Evolutionary conservation across 306 rosid species (phyloP).

Genomic region (Prunus salicina): DNA sequence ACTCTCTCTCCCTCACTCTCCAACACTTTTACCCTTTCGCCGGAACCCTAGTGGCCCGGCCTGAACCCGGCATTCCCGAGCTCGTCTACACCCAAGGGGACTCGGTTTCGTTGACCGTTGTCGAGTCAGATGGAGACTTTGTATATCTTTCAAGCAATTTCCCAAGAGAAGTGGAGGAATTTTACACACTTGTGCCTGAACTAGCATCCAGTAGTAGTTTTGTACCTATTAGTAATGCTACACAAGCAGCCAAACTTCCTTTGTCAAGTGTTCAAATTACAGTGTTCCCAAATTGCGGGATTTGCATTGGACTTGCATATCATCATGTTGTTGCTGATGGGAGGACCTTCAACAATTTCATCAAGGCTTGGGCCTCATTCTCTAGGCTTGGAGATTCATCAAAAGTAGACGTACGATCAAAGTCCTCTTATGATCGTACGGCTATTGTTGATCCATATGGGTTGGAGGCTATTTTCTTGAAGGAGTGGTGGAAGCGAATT

Average conservation of each 20-base stretch:
- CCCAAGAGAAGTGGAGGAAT: conserved; percentile 21
- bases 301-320: conserved; percentile 42
- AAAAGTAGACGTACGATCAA: not conserved
- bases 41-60: conserved; percentile 19
- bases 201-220: conserved; percentile 1
- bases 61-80: conserved; percentile 27
- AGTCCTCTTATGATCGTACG: conserved; percentile 28
- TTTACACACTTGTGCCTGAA: conserved; percentile 33
- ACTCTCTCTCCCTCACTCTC: conserved; percentile 49
- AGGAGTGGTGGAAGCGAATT: conserved; percentile 37
- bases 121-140: conserved; percentile 34
- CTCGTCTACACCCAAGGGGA: conserved; percentile 17
- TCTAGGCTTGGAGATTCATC: conserved; percentile 8
- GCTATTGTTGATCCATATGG: conserved; percentile 34
- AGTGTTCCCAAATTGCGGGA: conserved; percentile 37
- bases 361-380: conserved; percentile 46
- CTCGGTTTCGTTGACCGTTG: conserved; percentile 26
- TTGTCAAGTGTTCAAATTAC: conserved; percentile 43
- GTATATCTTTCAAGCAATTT: conserved; percentile 13
- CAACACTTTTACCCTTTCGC: conserved; percentile 47
- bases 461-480: conserved; percentile 32
- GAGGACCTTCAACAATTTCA: conserved; percentile 51
- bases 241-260: conserved; percentile 15
- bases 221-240: not conserved
- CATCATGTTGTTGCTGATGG: conserved; percentile 38